Conservation (phyloP, 768 basidiomycete genomes). For the Tulasnella sp. region DNA sequence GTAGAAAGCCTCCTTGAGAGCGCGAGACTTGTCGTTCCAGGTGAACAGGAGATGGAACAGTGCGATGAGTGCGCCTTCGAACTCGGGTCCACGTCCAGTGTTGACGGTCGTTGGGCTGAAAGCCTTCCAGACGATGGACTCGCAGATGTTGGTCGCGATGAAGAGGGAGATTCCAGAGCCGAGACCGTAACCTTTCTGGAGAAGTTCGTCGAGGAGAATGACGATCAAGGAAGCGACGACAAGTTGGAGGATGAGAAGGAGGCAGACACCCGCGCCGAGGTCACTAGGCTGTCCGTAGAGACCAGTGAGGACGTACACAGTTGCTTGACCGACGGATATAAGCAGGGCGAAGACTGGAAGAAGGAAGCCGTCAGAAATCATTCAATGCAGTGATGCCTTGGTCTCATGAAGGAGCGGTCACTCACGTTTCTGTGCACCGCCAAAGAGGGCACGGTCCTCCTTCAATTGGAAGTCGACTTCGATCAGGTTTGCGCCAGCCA, state of each 20-base stretch:
- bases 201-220: constrained; percentile 94
- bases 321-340: constrained; percentile 92
- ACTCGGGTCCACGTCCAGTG: constrained; percentile 96
- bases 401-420: constrained; percentile 16
- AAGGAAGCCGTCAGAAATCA: not conserved
- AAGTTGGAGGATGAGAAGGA: constrained; percentile 93
- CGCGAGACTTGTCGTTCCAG: constrained; percentile 96
- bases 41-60: constrained; percentile 97
- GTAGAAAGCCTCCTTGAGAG: constrained; percentile 97
- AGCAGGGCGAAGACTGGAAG: constrained; percentile 84
- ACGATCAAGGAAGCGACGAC: constrained; percentile 91
- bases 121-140: constrained; percentile 98
- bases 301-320: constrained; percentile 93
- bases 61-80: constrained; percentile 92
- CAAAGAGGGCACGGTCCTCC: constrained; percentile 92
- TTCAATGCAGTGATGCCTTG: not conserved
- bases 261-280: constrained; percentile 92
- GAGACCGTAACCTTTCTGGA: constrained; percentile 98
- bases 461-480: constrained; percentile 96
- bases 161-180: constrained; percentile 98
- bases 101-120: constrained; percentile 98
- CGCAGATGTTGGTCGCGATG: constrained; percentile 99
- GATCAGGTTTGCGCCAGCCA: constrained; percentile 94
- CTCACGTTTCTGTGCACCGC: constrained; percentile 93
- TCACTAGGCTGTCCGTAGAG: constrained; percentile 91